These are phyloP conservation scores for Miscanthus sacchariflorus DNA, from an alignment of 202 grass and related monocot genomes.

Conservation along the genomic window DNA sequence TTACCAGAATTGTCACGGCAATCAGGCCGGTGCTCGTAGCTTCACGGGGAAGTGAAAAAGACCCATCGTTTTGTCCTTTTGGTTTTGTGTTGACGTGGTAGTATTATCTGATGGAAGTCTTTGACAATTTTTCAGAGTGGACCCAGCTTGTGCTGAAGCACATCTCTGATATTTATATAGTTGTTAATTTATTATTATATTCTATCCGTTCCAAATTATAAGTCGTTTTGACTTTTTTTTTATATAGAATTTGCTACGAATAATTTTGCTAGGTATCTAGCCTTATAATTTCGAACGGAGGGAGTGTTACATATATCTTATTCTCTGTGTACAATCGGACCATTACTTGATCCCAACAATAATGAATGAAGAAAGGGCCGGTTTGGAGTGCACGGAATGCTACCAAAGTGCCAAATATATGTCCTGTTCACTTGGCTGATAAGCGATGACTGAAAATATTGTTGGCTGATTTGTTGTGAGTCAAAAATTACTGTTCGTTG, in stretches of 20 bases:
- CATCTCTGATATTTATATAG: neutral
- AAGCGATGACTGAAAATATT: too few species aligned
- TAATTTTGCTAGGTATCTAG: too few species aligned
- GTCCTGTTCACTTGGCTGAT: too few species aligned
- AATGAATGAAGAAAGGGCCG: neutral
- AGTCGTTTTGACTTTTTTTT: too few species aligned
- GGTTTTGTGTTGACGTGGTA: neutral
- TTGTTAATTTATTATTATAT: too few species aligned
- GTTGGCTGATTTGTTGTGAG: too few species aligned
- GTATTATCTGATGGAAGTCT: neutral
- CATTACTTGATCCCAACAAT: neutral
- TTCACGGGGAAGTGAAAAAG: neutral
- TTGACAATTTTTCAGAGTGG: neutral
- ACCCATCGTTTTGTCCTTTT: neutral
- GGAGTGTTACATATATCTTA: too few species aligned
- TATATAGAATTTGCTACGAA: too few species aligned
- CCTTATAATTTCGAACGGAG: too few species aligned
- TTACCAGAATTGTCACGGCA: conserved; percentile 11
- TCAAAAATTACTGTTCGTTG: too few species aligned
- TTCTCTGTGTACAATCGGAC: neutral
- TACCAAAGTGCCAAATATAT: neutral
- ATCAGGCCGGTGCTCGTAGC: conserved; percentile 14
- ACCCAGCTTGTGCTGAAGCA: neutral
- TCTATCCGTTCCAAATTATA: too few species aligned
- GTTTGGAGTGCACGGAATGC: conserved; percentile 38